These are phyloP conservation scores for Saccharomycopsis javanensis DNA, from an alignment of 805 yeast species.

Conservation along the genomic window DNA sequence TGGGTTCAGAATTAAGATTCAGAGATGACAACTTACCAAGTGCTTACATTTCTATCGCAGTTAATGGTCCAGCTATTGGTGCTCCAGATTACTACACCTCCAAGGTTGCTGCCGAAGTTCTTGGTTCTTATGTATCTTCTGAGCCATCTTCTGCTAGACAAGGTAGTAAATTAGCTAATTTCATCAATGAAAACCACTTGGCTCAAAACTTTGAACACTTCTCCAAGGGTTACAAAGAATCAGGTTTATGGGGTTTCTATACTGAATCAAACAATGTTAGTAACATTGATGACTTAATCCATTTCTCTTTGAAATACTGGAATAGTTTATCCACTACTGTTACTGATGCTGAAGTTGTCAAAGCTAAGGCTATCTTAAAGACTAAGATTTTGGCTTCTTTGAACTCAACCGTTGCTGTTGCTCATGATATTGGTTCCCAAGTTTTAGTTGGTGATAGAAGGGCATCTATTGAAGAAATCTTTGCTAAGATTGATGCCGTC, in stretches of 20 bases:
- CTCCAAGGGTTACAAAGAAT: conserved; percentile 61
- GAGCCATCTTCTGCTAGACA: conserved; percentile 48
- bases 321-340: conserved; percentile 70
- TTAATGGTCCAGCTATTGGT: conserved; percentile 52
- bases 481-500: conserved; percentile 54
- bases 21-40: conserved; percentile 82
- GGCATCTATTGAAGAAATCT: conserved; percentile 49
- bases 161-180: conserved; percentile 61
- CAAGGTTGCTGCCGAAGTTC: conserved; percentile 59
- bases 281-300: conserved; percentile 65
- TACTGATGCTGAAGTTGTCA: conserved; percentile 66
- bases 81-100: conserved; percentile 64
- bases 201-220: conserved; percentile 66
- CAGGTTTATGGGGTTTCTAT: conserved; percentile 79
- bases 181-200: conserved; percentile 62
- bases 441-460: conserved; percentile 53
- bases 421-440: conserved; percentile 49
- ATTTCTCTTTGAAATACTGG: conserved; percentile 80
- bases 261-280: conserved; percentile 51
- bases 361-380: conserved; percentile 67
- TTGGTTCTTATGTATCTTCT: conserved; percentile 44
- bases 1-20: conserved; percentile 80
- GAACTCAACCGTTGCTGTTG: conserved; percentile 41
- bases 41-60: conserved; percentile 72
- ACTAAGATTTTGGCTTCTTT: conserved; percentile 45